Evolutionary conservation across 805 yeast species (phyloP).

Genomic region (Phaffomyces opuntiae): DNA sequence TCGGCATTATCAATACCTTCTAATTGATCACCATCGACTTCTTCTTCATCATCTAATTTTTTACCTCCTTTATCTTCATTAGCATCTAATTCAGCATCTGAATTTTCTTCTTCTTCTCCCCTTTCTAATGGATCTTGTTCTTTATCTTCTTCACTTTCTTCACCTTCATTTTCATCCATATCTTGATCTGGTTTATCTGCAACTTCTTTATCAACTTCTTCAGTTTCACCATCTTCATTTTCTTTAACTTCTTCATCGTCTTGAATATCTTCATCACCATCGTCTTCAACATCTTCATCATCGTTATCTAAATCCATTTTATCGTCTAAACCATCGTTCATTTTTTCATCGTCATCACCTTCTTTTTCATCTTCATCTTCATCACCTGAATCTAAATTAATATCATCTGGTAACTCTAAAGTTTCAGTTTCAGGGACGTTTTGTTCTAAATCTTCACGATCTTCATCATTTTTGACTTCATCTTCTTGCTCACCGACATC

Average conservation of each 20-base stretch:
- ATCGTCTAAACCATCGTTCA: slow-evolving; percentile 29
- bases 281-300: slow-evolving; percentile 22
- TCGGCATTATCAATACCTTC: slow-evolving; percentile 54
- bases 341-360: slow-evolving; percentile 27
- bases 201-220: slow-evolving; percentile 19
- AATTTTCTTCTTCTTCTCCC: slow-evolving; percentile 21
- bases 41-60: slow-evolving; percentile 27
- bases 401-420: slow-evolving; percentile 85
- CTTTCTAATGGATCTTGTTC: slow-evolving; percentile 28
- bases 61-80: slow-evolving; percentile 10
- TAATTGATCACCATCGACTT: slow-evolving; percentile 34
- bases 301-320: slow-evolving; percentile 41
- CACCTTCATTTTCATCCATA: slow-evolving; percentile 25
- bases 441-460: slow-evolving; percentile 55
- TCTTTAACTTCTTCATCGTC: slow-evolving; percentile 24
- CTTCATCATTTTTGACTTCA: slow-evolving; percentile 54
- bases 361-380: slow-evolving; percentile 47
- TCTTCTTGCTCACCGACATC: slow-evolving; percentile 82
- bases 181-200: slow-evolving; percentile 28
- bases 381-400: slow-evolving; percentile 78
- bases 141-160: slow-evolving; percentile 24
- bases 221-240: slow-evolving; percentile 28
- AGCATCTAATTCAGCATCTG: slow-evolving; percentile 26
- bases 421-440: slow-evolving; percentile 80
- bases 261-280: slow-evolving; percentile 21